Evolutionary conservation across 2,329 filamentous ascomycete species (phyloP).

Genomic region (Apiospora marii): DNA sequence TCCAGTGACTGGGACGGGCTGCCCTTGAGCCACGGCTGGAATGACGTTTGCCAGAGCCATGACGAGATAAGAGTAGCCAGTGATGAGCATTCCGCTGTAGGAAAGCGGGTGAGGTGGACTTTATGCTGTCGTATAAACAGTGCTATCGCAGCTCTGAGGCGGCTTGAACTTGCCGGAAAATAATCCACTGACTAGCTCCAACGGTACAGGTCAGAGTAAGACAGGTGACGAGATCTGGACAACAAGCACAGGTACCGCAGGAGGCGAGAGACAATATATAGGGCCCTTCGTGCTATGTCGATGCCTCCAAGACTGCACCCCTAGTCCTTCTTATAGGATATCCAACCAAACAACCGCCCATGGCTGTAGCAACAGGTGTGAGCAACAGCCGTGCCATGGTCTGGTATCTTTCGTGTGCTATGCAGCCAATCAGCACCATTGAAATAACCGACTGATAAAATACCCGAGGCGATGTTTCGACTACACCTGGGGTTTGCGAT

Average conservation of each 20-base stretch:
- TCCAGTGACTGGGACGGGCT: constrained; percentile 35
- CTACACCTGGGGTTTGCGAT: not conserved
- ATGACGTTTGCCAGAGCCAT: constrained; percentile 6
- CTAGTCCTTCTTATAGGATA: not conserved
- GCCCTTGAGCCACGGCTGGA: constrained; percentile 23
- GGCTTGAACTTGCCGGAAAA: not conserved
- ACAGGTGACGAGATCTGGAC: not conserved
- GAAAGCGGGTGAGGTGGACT: not conserved
- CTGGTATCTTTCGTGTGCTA: not conserved
- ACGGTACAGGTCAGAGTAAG: not conserved
- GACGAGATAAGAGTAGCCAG: not conserved
- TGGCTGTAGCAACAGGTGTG: not conserved
- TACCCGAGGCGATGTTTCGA: not conserved
- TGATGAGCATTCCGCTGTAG: not conserved
- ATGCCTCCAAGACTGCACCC: not conserved
- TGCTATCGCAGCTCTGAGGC: not conserved
- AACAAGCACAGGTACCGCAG: not conserved
- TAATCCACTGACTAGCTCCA: not conserved
- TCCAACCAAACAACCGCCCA: not conserved
- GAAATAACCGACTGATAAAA: not conserved
- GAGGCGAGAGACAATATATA: constrained; percentile 2
- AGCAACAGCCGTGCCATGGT: not conserved
- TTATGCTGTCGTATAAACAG: not conserved
- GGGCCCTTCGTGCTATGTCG: not conserved
- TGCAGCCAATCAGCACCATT: not conserved